phyloP scores from a whole-genome alignment of 805 yeast species.

The Starmerella roubikii region DNA sequence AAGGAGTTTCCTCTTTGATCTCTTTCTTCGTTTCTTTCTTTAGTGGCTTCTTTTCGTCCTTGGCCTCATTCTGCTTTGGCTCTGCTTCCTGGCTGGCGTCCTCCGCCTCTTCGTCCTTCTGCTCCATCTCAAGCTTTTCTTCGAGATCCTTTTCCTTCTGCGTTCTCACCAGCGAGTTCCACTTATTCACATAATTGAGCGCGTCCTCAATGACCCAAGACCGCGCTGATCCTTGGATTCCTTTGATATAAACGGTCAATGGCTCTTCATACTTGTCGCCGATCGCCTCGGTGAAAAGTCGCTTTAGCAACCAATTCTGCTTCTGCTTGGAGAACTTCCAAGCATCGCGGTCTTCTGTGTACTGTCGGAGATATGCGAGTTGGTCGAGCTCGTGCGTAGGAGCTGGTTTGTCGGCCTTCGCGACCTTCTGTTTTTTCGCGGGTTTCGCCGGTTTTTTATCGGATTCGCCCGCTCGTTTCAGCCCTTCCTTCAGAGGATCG shows the following conservation, averaged over 20 bases:
- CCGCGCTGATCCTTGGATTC: slow-evolving; percentile 58
- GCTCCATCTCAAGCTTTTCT: neutral
- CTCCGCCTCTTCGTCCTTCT: neutral
- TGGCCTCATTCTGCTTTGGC: neutral
- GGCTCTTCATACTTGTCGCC: slow-evolving; percentile 41
- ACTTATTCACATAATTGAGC: slow-evolving; percentile 33
- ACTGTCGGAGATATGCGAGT: slow-evolving; percentile 48
- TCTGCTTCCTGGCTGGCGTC: neutral
- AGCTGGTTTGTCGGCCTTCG: slow-evolving; percentile 50
- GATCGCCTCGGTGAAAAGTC: slow-evolving; percentile 34
- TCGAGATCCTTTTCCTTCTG: slow-evolving; percentile 13
- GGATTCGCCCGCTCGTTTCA: slow-evolving; percentile 19
- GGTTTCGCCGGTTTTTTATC: slow-evolving; percentile 34
- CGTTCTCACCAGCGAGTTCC: slow-evolving; percentile 41
- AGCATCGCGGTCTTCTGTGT: slow-evolving; percentile 37
- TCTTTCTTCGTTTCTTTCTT: slow-evolving; percentile 4
- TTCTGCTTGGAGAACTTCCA: slow-evolving; percentile 85
- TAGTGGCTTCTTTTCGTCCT: slow-evolving; percentile 7
- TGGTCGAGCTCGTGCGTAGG: slow-evolving; percentile 69
- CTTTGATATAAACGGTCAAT: slow-evolving; percentile 39
- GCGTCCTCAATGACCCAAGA: slow-evolving; percentile 41
- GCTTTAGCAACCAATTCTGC: slow-evolving; percentile 70
- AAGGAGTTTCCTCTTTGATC: no score
- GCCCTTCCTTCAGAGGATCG: slow-evolving; percentile 21
- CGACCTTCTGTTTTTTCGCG: slow-evolving; percentile 56